These are phyloP conservation scores for Boletus patriciae DNA, from an alignment of 768 basidiomycete genomes.

Conservation along the genomic window DNA sequence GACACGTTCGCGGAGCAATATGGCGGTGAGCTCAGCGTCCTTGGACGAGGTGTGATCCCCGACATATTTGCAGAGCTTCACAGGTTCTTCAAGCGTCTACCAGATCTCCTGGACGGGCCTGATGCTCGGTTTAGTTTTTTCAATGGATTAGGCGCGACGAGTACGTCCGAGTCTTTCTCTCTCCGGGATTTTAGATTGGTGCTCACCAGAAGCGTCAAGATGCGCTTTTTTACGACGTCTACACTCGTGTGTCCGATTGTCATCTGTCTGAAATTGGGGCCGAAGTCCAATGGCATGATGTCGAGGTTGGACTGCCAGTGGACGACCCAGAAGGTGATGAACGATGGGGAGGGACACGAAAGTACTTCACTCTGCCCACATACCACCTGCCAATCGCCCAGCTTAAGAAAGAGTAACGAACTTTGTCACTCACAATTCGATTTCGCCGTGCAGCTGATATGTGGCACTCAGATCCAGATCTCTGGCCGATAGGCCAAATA, in stretches of 20 bases:
- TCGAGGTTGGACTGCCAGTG: slow-evolving; percentile 54
- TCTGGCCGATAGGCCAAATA: too few species aligned
- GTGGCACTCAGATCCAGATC: too few species aligned
- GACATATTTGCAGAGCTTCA: slow-evolving; percentile 51
- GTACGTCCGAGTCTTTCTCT: slow-evolving; percentile 43
- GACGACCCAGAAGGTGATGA: slow-evolving; percentile 44
- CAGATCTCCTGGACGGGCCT: slow-evolving; percentile 71
- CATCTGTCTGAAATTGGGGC: slow-evolving; percentile 83
- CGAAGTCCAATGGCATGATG: slow-evolving; percentile 78
- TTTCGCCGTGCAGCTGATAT: not conserved
- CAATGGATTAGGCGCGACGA: slow-evolving; percentile 95
- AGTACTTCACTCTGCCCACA: slow-evolving; percentile 75
- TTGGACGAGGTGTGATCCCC: not conserved
- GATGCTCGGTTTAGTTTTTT: slow-evolving; percentile 91
- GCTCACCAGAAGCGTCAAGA: slow-evolving; percentile 46
- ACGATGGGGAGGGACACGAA: slow-evolving; percentile 73
- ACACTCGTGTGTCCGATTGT: slow-evolving; percentile 78
- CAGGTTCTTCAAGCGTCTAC: slow-evolving; percentile 78
- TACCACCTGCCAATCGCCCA: slow-evolving; percentile 66
- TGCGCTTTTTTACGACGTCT: slow-evolving; percentile 87
- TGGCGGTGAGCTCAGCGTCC: slow-evolving; percentile 40
- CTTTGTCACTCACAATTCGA: not conserved
- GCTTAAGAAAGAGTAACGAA: slow-evolving; percentile 23
- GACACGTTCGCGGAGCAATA: slow-evolving; percentile 95
- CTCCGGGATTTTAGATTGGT: not conserved